Conservation (phyloP, 2,329 filamentous ascomycete genomes). For the Penicillium sp. region DNA sequence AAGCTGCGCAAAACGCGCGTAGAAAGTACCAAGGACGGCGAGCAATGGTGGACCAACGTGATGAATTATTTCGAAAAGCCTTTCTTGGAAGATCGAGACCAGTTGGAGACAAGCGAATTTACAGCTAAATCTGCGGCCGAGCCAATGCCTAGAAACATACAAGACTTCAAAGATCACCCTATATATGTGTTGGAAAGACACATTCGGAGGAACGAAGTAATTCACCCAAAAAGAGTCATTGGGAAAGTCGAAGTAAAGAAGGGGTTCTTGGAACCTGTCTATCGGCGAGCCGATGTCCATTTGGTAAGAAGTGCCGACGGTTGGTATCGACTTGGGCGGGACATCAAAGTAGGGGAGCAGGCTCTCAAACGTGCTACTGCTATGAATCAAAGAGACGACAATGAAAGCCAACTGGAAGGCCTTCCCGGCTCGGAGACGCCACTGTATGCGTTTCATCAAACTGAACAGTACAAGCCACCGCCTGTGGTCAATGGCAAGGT, state of each 20-base stretch:
- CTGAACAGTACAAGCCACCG: slow-evolving; percentile 69
- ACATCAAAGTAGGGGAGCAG: slow-evolving; percentile 73
- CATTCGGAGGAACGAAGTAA: slow-evolving; percentile 75
- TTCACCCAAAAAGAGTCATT: slow-evolving; percentile 66
- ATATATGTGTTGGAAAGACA: slow-evolving; percentile 81
- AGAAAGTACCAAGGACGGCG: slow-evolving; percentile 59
- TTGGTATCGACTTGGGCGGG: slow-evolving; percentile 84
- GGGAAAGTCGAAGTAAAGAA: slow-evolving; percentile 67
- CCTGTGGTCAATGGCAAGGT: slow-evolving; percentile 71
- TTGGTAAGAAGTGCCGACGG: slow-evolving; percentile 73
- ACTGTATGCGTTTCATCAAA: slow-evolving; percentile 58
- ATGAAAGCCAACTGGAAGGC: slow-evolving; percentile 40
- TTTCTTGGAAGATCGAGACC: slow-evolving; percentile 63
- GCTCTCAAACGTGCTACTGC: slow-evolving; percentile 70
- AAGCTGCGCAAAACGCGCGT: slow-evolving; percentile 82
- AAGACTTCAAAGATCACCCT: slow-evolving; percentile 84
- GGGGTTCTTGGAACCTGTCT: slow-evolving; percentile 68
- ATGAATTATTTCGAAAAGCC: slow-evolving; percentile 40
- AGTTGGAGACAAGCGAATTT: slow-evolving; percentile 78
- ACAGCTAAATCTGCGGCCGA: slow-evolving; percentile 68
- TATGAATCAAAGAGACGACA: slow-evolving; percentile 35
- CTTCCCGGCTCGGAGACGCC: slow-evolving; percentile 51
- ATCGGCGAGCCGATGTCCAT: slow-evolving; percentile 75
- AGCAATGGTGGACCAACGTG: slow-evolving; percentile 53
- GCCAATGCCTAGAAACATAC: slow-evolving; percentile 78